These are phyloP conservation scores for Citrullus amarus DNA, from an alignment of 306 rosid species.

Conservation along the genomic window DNA sequence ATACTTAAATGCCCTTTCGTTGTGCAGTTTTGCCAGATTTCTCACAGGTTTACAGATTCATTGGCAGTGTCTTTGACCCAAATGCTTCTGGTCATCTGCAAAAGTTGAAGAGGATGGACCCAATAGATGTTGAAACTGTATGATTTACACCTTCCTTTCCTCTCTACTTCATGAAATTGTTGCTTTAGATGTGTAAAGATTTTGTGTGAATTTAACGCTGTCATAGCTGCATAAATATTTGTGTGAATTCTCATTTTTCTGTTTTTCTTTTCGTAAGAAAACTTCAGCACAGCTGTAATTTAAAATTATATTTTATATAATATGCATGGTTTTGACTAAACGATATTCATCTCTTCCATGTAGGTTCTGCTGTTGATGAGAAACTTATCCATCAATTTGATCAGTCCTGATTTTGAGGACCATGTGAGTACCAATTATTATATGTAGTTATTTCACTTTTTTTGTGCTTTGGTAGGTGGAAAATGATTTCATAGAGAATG, in stretches of 20 bases:
- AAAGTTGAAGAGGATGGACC: conserved; percentile 75
- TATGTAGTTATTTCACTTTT: not conserved
- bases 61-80: conserved; percentile 95
- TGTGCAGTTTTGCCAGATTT: conserved; percentile 95
- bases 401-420: conserved; percentile 83
- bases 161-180: not conserved
- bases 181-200: not conserved
- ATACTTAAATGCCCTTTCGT: conserved; percentile 4
- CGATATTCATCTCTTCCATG: conserved; percentile 8
- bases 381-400: conserved; percentile 76
- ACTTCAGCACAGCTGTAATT: not conserved
- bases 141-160: not conserved
- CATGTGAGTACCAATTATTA: conserved; percentile 49
- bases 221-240: not conserved
- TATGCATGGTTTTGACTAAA: not conserved
- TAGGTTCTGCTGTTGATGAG: conserved; percentile 94
- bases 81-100: conserved; percentile 57
- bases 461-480: not conserved
- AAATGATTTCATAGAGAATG: not conserved
- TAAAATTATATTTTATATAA: not conserved
- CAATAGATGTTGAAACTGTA: conserved; percentile 92
- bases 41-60: conserved; percentile 67
- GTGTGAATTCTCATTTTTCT: not conserved
- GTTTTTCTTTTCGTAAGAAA: not conserved
- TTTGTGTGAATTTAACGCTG: not conserved